Evolutionary conservation across 495 filamentous ascomycete genomes (phyloP).

Genomic region (Halenospora varia): DNA sequence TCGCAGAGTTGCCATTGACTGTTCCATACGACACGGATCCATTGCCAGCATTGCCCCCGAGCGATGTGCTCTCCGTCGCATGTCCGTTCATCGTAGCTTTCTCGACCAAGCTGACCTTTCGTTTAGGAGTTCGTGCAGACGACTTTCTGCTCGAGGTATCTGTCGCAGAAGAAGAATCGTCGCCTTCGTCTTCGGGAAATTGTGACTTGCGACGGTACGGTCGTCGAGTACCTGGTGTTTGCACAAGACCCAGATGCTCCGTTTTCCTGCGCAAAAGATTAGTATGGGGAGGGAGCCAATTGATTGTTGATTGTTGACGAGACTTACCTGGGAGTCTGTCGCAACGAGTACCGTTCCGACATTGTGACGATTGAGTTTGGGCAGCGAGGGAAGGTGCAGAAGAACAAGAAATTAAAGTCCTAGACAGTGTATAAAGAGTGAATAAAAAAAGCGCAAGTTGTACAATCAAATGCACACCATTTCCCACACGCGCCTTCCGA

Average conservation of each 20-base stretch:
- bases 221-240: constrained; percentile 48
- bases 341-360: constrained; percentile 39
- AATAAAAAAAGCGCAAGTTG: neutral
- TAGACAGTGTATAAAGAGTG: constrained; percentile 7
- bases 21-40: constrained; percentile 35
- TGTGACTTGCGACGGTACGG: constrained; percentile 36
- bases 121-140: constrained; percentile 22
- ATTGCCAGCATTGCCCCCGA: constrained; percentile 15
- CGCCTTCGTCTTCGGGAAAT: constrained; percentile 19
- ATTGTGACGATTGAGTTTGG: constrained; percentile 11
- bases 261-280: constrained; percentile 42
- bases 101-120: constrained; percentile 30
- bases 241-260: constrained; percentile 52
- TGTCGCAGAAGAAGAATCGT: constrained; percentile 24
- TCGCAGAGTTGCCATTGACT: constrained; percentile 28
- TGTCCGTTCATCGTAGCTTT: constrained; percentile 19
- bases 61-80: constrained; percentile 19
- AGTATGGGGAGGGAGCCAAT: neutral
- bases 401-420: constrained; percentile 13
- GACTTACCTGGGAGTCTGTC: constrained; percentile 49
- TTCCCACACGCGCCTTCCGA: too few species aligned
- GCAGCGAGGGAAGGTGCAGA: constrained; percentile 17
- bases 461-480: constrained; percentile 5
- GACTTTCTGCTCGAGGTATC: constrained; percentile 18
- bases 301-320: neutral